These are phyloP conservation scores for Aspergillus cristatus DNA, from an alignment of 495 filamentous ascomycete genomes.

Conservation along the genomic window DNA sequence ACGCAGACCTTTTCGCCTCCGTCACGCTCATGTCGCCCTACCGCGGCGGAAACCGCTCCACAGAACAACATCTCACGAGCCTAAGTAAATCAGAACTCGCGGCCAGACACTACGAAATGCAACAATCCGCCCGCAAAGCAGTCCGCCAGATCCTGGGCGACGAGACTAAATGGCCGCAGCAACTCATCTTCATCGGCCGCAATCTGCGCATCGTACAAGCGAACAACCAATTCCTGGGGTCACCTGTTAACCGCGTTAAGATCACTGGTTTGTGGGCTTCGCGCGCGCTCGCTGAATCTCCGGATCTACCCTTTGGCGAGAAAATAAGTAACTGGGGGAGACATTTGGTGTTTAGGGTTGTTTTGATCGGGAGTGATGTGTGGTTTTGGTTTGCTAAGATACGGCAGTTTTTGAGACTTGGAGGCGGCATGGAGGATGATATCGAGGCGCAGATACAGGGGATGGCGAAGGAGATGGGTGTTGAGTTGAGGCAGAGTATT, in stretches of 20 bases:
- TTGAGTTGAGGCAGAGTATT: constrained; percentile 78
- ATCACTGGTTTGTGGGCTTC: constrained; percentile 89
- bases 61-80: constrained; percentile 51
- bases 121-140: constrained; percentile 71
- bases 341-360: constrained; percentile 71
- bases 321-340: constrained; percentile 49
- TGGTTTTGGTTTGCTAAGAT: constrained; percentile 75
- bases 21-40: constrained; percentile 88
- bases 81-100: constrained; percentile 43
- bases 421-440: constrained; percentile 88
- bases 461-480: constrained; percentile 84
- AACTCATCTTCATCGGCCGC: constrained; percentile 90
- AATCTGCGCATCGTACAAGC: constrained; percentile 89
- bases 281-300: constrained; percentile 61
- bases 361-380: constrained; percentile 69
- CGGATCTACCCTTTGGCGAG: constrained; percentile 47
- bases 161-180: constrained; percentile 85
- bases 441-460: constrained; percentile 76
- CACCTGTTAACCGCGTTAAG: constrained; percentile 90
- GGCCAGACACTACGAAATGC: constrained; percentile 70
- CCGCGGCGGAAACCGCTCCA: constrained; percentile 66
- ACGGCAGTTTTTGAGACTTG: constrained; percentile 61
- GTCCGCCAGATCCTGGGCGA: constrained; percentile 79
- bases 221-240: constrained; percentile 78
- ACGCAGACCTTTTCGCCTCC: constrained; percentile 81